These are phyloP conservation scores for Artomyces pyxidatus DNA, from an alignment of 768 basidiomycete species.

Conservation along the genomic window DNA sequence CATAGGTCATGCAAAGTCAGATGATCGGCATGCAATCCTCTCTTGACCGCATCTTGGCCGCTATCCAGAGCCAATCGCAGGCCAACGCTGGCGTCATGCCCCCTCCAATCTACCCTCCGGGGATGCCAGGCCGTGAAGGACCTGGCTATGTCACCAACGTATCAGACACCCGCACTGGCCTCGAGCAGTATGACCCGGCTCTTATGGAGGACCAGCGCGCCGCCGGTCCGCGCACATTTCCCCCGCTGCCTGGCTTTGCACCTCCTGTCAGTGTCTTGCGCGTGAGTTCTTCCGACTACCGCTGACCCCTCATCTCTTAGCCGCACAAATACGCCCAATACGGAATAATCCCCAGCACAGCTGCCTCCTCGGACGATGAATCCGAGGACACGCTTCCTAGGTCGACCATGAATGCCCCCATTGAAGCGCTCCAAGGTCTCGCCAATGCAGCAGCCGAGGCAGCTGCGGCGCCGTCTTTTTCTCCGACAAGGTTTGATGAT, in stretches of 20 bases:
- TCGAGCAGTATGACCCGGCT: slow-evolving; percentile 24
- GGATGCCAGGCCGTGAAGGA: slow-evolving; percentile 10
- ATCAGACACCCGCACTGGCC: slow-evolving; percentile 17
- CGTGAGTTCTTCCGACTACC: slow-evolving; percentile 9
- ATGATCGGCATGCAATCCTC: slow-evolving; percentile 94
- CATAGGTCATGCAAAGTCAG: slow-evolving; percentile 83
- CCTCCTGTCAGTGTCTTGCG: slow-evolving; percentile 55
- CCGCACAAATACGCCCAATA: slow-evolving; percentile 89
- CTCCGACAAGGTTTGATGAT: slow-evolving; percentile 45
- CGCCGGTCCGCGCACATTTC: slow-evolving; percentile 43
- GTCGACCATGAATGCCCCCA: slow-evolving; percentile 80
- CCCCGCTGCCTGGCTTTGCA: slow-evolving; percentile 85
- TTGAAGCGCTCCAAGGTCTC: slow-evolving; percentile 88
- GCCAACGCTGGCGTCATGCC: slow-evolving; percentile 24
- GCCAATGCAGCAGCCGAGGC: slow-evolving; percentile 96
- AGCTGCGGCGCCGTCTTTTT: slow-evolving; percentile 65
- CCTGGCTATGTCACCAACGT: slow-evolving; percentile 16
- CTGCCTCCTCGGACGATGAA: slow-evolving; percentile 85
- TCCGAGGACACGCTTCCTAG: slow-evolving; percentile 85
- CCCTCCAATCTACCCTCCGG: slow-evolving; percentile 14
- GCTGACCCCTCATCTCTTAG: slow-evolving; percentile 31
- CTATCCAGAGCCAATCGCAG: slow-evolving; percentile 42
- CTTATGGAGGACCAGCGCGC: slow-evolving; percentile 23
- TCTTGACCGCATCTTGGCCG: slow-evolving; percentile 71
- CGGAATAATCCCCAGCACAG: slow-evolving; percentile 78